Percentiles rank a stretch among this genome's conserved stretches.
phyloP scores from a whole-genome alignment of 164 flowering plant genomes.

The Cinnamomum chago region DNA sequence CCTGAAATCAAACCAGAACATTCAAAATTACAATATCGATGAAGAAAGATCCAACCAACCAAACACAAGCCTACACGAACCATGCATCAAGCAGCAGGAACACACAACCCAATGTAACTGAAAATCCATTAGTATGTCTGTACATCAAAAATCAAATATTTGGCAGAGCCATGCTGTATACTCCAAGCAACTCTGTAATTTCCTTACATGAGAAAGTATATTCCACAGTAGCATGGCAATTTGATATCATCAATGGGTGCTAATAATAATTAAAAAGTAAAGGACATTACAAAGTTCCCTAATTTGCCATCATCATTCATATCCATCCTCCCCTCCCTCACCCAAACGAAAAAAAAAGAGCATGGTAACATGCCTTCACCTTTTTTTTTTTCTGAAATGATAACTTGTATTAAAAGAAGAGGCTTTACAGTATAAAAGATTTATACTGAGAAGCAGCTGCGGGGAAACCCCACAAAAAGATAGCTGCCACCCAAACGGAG shows the following conservation, averaged over 20 bases:
- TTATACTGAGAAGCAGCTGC: too few relatives aligned
- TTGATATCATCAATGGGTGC: neutral
- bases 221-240: neutral
- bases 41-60: neutral
- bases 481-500: too few relatives aligned
- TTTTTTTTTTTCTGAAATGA: too few relatives aligned
- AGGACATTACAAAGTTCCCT: too few relatives aligned
- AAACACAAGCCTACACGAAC: neutral
- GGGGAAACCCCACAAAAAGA: too few relatives aligned
- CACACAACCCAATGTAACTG: neutral
- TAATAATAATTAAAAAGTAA: too few relatives aligned
- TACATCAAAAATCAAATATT: neutral
- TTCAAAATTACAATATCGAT: neutral
- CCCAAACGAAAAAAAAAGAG: too few relatives aligned
- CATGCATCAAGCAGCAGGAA: neutral
- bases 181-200: neutral
- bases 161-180: neutral
- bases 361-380: too few relatives aligned
- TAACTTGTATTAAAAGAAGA: too few relatives aligned
- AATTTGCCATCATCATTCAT: too few relatives aligned
- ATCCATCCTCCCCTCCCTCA: too few relatives aligned
- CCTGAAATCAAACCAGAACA: constrained; percentile 29
- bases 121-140: neutral
- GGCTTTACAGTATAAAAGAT: too few relatives aligned
- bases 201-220: neutral